A percentile compares a stretch with the other conserved stretches of the same genome.
Conservation (phyloP, 345 rosid species). For the Jatropha curcas region DNA sequence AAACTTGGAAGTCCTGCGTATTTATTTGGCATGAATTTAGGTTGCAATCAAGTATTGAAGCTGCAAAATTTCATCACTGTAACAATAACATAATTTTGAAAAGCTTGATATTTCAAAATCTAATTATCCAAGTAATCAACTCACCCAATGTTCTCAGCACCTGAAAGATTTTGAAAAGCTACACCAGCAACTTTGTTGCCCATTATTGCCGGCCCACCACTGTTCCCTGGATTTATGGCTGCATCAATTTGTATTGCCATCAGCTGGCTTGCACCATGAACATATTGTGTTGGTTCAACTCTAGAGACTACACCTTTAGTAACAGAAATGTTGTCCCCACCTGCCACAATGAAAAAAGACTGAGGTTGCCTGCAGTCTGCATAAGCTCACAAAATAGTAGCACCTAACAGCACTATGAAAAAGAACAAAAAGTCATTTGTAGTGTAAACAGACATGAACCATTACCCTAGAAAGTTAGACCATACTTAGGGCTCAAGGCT, state of each 20-base stretch:
- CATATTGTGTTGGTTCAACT: slow-evolving; percentile 89
- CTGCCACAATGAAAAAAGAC: slow-evolving; percentile 37
- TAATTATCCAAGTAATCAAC: slow-evolving; percentile 22
- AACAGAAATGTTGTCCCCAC: slow-evolving; percentile 91
- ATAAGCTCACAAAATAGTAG: neutral
- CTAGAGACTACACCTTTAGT: slow-evolving; percentile 97
- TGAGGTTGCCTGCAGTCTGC: neutral
- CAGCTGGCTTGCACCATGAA: slow-evolving; percentile 78
- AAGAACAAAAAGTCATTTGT: neutral
- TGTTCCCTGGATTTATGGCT: slow-evolving; percentile 88
- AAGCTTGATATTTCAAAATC: neutral
- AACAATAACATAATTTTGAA: neutral
- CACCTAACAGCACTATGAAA: neutral
- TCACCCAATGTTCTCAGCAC: slow-evolving; percentile 94
- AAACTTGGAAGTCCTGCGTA: neutral
- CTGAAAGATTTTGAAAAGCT: slow-evolving; percentile 89
- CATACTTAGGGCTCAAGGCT: too few relatives aligned
- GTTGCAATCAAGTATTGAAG: neutral
- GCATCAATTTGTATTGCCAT: slow-evolving; percentile 97
- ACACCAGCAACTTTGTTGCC: slow-evolving; percentile 83
- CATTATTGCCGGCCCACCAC: slow-evolving; percentile 95
- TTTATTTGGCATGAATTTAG: neutral
- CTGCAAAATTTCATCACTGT: neutral
- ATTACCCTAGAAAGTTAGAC: neutral
- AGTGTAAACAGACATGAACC: neutral